Percentiles rank a stretch among this genome's conserved stretches.
Evolutionary conservation across 179 eudicot species (phyloP).

Genomic region (Beta macrorhiza): DNA sequence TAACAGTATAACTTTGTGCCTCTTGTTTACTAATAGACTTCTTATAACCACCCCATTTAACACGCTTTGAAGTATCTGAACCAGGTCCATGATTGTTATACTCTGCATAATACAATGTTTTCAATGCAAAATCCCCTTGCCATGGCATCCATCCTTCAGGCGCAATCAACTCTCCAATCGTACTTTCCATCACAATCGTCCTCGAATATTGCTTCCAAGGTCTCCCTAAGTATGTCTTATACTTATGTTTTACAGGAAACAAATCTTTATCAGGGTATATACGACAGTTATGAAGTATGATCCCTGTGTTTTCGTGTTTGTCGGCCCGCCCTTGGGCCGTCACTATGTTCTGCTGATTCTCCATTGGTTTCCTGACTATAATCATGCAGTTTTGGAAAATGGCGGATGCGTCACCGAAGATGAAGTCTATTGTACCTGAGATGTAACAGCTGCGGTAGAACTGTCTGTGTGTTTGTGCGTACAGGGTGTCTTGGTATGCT

Average conservation of each 20-base stretch:
- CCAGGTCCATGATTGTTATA: constrained; percentile 58
- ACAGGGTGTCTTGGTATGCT: constrained; percentile 73
- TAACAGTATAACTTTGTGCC: constrained; percentile 29
- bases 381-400: constrained; percentile 65
- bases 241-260: constrained; percentile 30
- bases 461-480: constrained; percentile 70
- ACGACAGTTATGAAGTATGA: constrained; percentile 58
- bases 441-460: constrained; percentile 60
- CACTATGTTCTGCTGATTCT: constrained; percentile 55
- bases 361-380: constrained; percentile 43
- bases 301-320: constrained; percentile 57
- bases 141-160: constrained; percentile 70
- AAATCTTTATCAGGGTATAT: constrained; percentile 46
- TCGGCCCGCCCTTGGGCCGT: constrained; percentile 74
- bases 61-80: constrained; percentile 27
- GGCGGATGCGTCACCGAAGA: constrained; percentile 71
- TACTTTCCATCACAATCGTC: constrained; percentile 68
- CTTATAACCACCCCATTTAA: constrained; percentile 33
- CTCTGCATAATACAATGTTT: constrained; percentile 68
- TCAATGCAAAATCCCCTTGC: constrained; percentile 53
- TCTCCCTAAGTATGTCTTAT: constrained; percentile 66
- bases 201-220: constrained; percentile 73
- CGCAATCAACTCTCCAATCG: constrained; percentile 44
- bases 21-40: constrained; percentile 29
- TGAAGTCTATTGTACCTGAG: constrained; percentile 70